phyloP scores from a whole-genome alignment of 1,284 basidiomycete species.

The Ceratobasidium sp. region DNA sequence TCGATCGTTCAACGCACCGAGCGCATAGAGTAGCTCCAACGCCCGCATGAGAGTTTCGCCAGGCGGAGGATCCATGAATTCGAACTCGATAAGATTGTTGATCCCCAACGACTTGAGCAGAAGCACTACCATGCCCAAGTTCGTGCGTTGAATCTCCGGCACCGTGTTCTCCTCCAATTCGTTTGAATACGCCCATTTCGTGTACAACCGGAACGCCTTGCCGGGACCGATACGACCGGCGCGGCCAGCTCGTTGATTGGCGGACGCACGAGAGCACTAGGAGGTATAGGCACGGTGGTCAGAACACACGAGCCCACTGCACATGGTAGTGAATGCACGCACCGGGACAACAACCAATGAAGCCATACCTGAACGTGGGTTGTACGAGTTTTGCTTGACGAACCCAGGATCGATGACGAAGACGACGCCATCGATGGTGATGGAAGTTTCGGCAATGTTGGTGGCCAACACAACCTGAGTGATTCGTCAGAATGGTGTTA shows the following conservation, averaged over 20 bases:
- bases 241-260: conserved; percentile 94
- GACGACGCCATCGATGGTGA: conserved; percentile 96
- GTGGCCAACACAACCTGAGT: conserved; percentile 86
- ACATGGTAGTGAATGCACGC: conserved; percentile 49
- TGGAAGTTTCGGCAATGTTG: conserved; percentile 98
- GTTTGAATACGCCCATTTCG: conserved; percentile 68
- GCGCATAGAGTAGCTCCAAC: conserved; percentile 89
- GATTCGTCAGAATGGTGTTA: not conserved
- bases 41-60: conserved; percentile 98
- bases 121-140: conserved; percentile 59
- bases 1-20: conserved; percentile 94
- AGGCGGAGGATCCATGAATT: conserved; percentile 71
- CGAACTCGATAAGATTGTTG: conserved; percentile 66
- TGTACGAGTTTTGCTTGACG: conserved; percentile 97
- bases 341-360: conserved; percentile 92
- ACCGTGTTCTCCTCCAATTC: conserved; percentile 66
- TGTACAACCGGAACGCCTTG: conserved; percentile 88
- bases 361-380: conserved; percentile 95
- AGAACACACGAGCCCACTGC: not conserved
- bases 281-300: conserved; percentile 36
- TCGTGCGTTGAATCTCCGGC: conserved; percentile 60
- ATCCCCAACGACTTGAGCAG: conserved; percentile 67
- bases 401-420: conserved; percentile 98
- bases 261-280: conserved; percentile 93
- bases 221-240: conserved; percentile 97